Evolutionary conservation across 2,329 filamentous ascomycete genomes (phyloP).

Genomic region (Trichoderma sp.): DNA sequence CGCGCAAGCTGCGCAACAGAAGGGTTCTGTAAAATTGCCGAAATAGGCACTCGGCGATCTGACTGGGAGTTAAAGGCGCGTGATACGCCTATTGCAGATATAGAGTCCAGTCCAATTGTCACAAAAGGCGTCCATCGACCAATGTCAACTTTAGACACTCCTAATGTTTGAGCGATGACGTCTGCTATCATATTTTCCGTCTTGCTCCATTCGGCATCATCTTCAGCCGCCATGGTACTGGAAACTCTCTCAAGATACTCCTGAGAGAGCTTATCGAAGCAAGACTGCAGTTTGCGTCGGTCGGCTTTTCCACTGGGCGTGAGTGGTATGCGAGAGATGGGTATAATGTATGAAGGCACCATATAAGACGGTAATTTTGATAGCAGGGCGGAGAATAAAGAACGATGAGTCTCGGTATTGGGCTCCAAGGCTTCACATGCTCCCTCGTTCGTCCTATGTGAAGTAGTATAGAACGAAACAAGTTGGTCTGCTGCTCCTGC

Average conservation of each 20-base stretch:
- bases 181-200: slow-evolving; percentile 61
- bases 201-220: slow-evolving; percentile 52
- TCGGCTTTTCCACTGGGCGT: slow-evolving; percentile 79
- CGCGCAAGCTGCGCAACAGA: slow-evolving; percentile 65
- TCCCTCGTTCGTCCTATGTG: slow-evolving; percentile 8
- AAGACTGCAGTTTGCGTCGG: slow-evolving; percentile 53
- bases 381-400: slow-evolving; percentile 59
- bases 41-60: slow-evolving; percentile 62
- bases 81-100: slow-evolving; percentile 75
- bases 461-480: slow-evolving; percentile 70
- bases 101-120: slow-evolving; percentile 79
- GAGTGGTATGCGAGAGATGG: slow-evolving; percentile 69
- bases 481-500: slow-evolving; percentile 55
- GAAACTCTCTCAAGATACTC: slow-evolving; percentile 49
- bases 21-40: slow-evolving; percentile 68
- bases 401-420: slow-evolving; percentile 41
- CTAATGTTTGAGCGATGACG: slow-evolving; percentile 56
- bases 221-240: slow-evolving; percentile 37
- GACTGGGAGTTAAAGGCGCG: slow-evolving; percentile 55
- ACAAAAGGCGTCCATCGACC: slow-evolving; percentile 72
- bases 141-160: slow-evolving; percentile 52
- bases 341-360: slow-evolving; percentile 75
- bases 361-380: slow-evolving; percentile 72
- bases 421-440: slow-evolving; percentile 46
- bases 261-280: slow-evolving; percentile 52